Conservation (phyloP, 2,329 filamentous ascomycete genomes). For the Bertia moriformis region DNA sequence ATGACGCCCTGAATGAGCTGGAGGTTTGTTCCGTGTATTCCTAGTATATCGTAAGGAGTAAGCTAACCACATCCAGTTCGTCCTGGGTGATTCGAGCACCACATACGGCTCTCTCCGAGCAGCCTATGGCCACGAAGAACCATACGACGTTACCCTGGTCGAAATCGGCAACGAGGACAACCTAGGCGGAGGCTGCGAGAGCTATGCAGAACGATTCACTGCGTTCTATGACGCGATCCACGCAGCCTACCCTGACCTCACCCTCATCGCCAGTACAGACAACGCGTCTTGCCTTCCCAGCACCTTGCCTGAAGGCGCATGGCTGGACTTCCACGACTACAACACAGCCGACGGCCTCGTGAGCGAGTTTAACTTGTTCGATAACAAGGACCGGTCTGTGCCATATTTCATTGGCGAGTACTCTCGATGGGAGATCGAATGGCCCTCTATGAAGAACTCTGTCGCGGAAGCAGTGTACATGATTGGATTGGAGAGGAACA, state of each 20-base stretch:
- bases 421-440: conserved; percentile 27
- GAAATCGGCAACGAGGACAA: conserved; percentile 59
- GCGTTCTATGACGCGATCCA: conserved; percentile 45
- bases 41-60: too few relatives aligned
- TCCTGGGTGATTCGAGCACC: conserved; percentile 34
- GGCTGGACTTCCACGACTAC: conserved; percentile 34
- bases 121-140: conserved; percentile 42
- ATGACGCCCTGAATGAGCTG: conserved; percentile 46
- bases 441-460: conserved; percentile 34
- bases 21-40: conserved; percentile 22
- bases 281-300: conserved; percentile 7
- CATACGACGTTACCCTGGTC: conserved; percentile 44
- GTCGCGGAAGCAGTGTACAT: conserved; percentile 53
- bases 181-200: conserved; percentile 32
- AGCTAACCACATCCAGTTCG: conserved; percentile 22
- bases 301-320: conserved; percentile 16
- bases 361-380: conserved; percentile 33
- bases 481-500: conserved; percentile 50
- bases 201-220: conserved; percentile 38
- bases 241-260: conserved; percentile 38
- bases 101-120: conserved; percentile 43
- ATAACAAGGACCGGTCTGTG: conserved; percentile 39
- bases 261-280: conserved; percentile 30
- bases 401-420: conserved; percentile 34
- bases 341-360: conserved; percentile 33